Base-by-base conservation (phyloP, 2,329 filamentous ascomycete genomes). In the Penicillium crustosum region DNA sequence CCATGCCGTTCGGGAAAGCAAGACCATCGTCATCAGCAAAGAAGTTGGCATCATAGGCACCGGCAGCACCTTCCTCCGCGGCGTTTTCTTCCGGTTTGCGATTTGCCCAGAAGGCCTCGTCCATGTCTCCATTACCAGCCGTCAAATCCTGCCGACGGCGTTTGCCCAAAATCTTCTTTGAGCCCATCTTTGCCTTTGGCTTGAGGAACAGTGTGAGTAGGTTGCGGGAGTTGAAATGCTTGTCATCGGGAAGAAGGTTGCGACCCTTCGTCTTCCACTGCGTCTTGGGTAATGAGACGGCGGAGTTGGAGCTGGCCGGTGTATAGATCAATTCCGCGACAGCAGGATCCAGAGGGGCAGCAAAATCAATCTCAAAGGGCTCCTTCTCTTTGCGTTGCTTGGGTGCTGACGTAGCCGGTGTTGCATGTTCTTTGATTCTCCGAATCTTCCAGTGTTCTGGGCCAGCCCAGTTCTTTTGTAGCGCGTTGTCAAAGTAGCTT, bases 381-480 rank as follows among this genome's bases (percentile, higher is more conserved):
- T 97, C 93, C 76, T 97, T 99, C 74, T 97, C 94, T 75, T 97
- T 97, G 62, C 92, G 86, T 67, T 87, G 86, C 62, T 87, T 69
- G 74, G 83, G 67, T 68, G 78, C 73, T 6, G 74, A 61, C 17
- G 69, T 75, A 33, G 77, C 78, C 15, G 84, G 80, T 9, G 83
- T 79, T 8, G 86, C 82, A 74, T 93, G 80, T 55, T 87, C 84
- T 67, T 97, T 97, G 75, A 99, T 94, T 70, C 92, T 91, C 61
- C 90, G 85, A 71, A 99, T 97, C 65, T 93, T 89, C 94, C 94
- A 99, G 76, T 99, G 94, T 73, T 97, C 94, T n/a, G 94, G 93
- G 49, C 92, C 95, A 6, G 89, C 89, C 93, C 94, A 99, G 70
- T 97, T 97, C 82, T 96, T 97, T 72, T 94, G 91, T 43, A 97